These are phyloP conservation scores for Penicillium angulare DNA, from an alignment of 495 filamentous ascomycete species.

Conservation along the genomic window DNA sequence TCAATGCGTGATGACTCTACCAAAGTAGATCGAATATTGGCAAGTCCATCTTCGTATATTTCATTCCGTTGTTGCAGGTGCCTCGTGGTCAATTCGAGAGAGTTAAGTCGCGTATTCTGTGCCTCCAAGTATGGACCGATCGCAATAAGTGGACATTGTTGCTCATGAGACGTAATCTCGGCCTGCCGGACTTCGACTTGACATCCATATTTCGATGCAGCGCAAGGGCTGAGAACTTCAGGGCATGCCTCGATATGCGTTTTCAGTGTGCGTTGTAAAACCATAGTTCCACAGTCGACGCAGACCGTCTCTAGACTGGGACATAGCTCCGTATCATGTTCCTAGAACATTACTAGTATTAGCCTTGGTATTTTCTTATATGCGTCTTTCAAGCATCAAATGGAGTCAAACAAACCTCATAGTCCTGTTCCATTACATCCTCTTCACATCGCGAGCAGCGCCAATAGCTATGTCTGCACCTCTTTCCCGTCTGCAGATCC, in stretches of 20 bases:
- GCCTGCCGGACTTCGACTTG: constrained; percentile 46
- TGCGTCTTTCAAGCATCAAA: not conserved
- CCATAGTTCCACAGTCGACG: constrained; percentile 48
- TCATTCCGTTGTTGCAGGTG: constrained; percentile 57
- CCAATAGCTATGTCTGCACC: constrained; percentile 56
- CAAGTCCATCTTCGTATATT: constrained; percentile 55
- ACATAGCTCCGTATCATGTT: constrained; percentile 52
- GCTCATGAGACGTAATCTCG: constrained; percentile 51
- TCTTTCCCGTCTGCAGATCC: constrained; percentile 35
- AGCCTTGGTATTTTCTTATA: not conserved
- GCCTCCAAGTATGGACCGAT: constrained; percentile 58
- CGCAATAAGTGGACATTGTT: constrained; percentile 55
- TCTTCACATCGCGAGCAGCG: constrained; percentile 55
- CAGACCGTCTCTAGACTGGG: constrained; percentile 50
- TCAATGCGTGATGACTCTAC: constrained; percentile 31
- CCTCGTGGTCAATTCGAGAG: constrained; percentile 55
- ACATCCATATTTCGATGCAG: constrained; percentile 58
- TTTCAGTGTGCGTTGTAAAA: constrained; percentile 48
- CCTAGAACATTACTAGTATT: constrained; percentile 19
- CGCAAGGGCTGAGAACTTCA: constrained; percentile 52
- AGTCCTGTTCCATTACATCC: constrained; percentile 56
- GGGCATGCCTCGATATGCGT: constrained; percentile 53
- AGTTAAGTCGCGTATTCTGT: constrained; percentile 55
- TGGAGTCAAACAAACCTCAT: constrained; percentile 43
- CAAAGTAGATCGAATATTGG: constrained; percentile 45